Percentiles rank a stretch among this genome's conserved stretches.
phyloP scores from a whole-genome alignment of 2,329 filamentous ascomycete genomes.

The Fusarium piperis region DNA sequence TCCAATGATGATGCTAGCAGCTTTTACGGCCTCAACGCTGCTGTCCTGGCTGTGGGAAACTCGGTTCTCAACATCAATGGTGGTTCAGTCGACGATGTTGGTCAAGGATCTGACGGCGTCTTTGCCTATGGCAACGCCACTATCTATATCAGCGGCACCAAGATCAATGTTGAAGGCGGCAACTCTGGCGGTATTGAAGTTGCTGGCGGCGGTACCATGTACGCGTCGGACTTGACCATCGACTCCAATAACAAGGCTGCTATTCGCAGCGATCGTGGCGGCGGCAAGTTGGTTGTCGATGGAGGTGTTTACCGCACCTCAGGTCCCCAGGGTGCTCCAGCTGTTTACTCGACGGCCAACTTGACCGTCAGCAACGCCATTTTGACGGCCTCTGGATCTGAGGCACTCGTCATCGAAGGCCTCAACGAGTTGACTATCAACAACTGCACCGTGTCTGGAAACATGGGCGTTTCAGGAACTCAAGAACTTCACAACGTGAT shows the following conservation, averaged over 20 bases:
- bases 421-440: conserved; percentile 22
- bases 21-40: conserved; percentile 23
- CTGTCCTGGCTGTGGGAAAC: conserved; percentile 6
- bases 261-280: conserved; percentile 20
- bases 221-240: conserved; percentile 17
- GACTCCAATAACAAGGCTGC: conserved; percentile 18
- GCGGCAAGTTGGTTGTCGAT: conserved; percentile 13
- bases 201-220: conserved; percentile 15
- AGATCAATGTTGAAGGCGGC: conserved; percentile 11
- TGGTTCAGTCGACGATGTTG: conserved; percentile 5
- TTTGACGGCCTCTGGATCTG: neutral
- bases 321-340: conserved; percentile 8
- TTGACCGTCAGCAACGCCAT: conserved; percentile 15
- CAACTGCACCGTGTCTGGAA: conserved; percentile 21
- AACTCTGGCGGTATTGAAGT: conserved; percentile 24
- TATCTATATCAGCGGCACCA: conserved; percentile 17
- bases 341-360: conserved; percentile 23
- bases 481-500: conserved; percentile 24
- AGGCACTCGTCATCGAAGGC: conserved; percentile 22
- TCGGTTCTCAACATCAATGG: conserved; percentile 18
- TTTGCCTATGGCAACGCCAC: conserved; percentile 20
- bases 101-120: conserved; percentile 17
- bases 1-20: conserved; percentile 16
- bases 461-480: conserved; percentile 13
- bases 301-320: conserved; percentile 19